phyloP scores from a whole-genome alignment of 2,329 filamentous ascomycete species.

The Monosporascus sp. region DNA sequence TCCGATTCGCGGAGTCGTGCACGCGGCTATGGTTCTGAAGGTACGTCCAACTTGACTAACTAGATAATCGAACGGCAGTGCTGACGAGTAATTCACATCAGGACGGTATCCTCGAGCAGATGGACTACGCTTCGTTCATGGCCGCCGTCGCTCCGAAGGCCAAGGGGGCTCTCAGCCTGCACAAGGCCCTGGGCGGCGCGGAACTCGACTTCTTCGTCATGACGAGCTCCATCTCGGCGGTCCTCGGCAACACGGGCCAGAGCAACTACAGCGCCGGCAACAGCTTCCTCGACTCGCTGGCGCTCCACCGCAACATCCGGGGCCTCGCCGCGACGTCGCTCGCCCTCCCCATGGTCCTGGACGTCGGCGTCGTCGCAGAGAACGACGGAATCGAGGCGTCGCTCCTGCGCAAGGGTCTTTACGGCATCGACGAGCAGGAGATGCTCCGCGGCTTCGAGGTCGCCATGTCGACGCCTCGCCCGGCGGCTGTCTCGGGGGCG shows the following conservation, averaged over 20 bases:
- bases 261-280: conserved; percentile 32
- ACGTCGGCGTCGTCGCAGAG: conserved; percentile 23
- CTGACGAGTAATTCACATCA: conserved; percentile 2
- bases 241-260: conserved; percentile 26
- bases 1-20: conserved; percentile 16
- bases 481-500: not conserved
- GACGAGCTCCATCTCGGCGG: conserved; percentile 25
- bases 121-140: not conserved
- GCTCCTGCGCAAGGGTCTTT: conserved; percentile 10
- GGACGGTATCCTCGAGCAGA: conserved; percentile 10
- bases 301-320: conserved; percentile 15
- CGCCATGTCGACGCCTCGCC: conserved; percentile 13
- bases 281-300: conserved; percentile 26
- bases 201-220: conserved; percentile 34
- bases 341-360: conserved; percentile 25
- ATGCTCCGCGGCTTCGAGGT: conserved; percentile 17
- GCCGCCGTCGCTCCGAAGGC: conserved; percentile 10
- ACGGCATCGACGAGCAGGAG: conserved; percentile 15
- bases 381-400: conserved; percentile 10
- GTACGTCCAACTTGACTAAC: conserved; percentile 13
- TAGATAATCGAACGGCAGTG: not conserved
- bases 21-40: conserved; percentile 27
- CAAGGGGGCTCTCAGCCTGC: conserved; percentile 10
- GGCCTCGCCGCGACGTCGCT: conserved; percentile 19
- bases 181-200: conserved; percentile 6